Evolutionary conservation across 352 stramenopile genomes (phyloP).

Genomic region (Pythium periplocum): DNA sequence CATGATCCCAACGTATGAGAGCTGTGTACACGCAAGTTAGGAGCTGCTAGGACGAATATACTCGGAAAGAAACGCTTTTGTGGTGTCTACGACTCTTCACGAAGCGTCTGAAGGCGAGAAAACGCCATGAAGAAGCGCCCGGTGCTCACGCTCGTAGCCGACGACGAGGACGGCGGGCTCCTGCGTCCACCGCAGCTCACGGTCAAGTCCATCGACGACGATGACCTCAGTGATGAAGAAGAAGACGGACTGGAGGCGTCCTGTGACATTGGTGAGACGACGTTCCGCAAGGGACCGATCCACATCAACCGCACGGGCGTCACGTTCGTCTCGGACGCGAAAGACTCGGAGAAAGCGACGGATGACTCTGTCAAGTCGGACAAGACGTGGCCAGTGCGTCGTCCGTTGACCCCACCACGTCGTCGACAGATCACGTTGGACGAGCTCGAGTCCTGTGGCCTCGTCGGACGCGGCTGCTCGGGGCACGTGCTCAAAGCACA

Average conservation of each 20-base stretch:
- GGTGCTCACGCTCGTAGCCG: slow-evolving; percentile 2
- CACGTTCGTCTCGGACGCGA: slow-evolving; percentile 29
- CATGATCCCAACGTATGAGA: slow-evolving; percentile 95
- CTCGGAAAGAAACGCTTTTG: too few relatives aligned
- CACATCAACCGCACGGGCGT: slow-evolving; percentile 65
- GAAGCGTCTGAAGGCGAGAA: too few relatives aligned
- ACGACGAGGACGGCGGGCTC: slow-evolving; percentile 5
- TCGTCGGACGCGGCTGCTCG: slow-evolving; percentile 59
- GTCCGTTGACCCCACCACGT: slow-evolving; percentile 5
- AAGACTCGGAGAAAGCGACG: slow-evolving; percentile 16
- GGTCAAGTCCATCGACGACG: slow-evolving; percentile 15
- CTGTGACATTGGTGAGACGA: slow-evolving; percentile 73
- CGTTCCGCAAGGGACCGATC: slow-evolving; percentile 54
- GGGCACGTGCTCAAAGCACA: slow-evolving; percentile 55
- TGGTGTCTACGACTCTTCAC: too few relatives aligned
- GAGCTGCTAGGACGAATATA: too few relatives aligned
- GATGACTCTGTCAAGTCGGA: neutral
- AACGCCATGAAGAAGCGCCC: slow-evolving; percentile 7
- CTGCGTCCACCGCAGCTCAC: slow-evolving; percentile 10
- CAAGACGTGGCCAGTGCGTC: neutral
- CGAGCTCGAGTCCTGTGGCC: slow-evolving; percentile 38
- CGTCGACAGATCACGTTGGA: slow-evolving; percentile 38
- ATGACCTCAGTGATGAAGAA: slow-evolving; percentile 23
- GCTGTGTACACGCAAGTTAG: slow-evolving; percentile 41
- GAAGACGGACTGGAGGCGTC: slow-evolving; percentile 52